Base-by-base conservation (phyloP, 495 filamentous ascomycete genomes). In the Pyrenopolyporus hunteri region DNA sequence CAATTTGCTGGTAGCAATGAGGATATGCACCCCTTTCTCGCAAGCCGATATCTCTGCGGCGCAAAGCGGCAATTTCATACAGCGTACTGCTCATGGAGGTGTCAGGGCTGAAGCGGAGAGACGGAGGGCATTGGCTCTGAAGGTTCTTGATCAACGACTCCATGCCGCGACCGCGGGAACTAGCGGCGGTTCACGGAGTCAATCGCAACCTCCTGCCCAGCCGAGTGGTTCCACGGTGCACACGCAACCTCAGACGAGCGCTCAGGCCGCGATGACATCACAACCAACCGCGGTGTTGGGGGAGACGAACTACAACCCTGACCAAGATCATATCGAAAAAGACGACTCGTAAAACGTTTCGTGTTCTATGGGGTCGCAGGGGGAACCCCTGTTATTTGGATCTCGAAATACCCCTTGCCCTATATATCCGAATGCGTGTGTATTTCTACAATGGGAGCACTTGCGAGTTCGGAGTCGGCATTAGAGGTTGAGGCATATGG, bases 61-160 rank as follows among this genome's bases (percentile, higher is more conserved):
- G 22, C 70, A 79, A 32, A 76, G 81, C 16, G 76, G 78, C 19
- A 72, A 59, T 57, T 74, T 73, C 51, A 72, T 73, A 29, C 85
- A 91, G 67, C 56, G 83, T 80, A 59, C 87, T 79, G 56, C 79
- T 76, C 74, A 89, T 76, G 64, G 92, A 84, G 80, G 91, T 78
- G 81, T 82, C 40, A 84, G 93, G 52, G 95, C 94, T 44, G 94
- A 98, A 72, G 92, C 94, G 1, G 94, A 98, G 78, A 78, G 94
- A 53, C 83, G 94, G 71, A 82, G 94, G 61, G 92, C 92, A 3
- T 72, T 98, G 43, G 94, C 94, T 3, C 78, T 98, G 32, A 92
- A 91, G 70, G 94, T 92, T 10, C 75, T 98, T 53, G 94, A 98
- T 71, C 92, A 97, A 75, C 82, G 94, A 60, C 75, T 98, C 46